Percentiles rank a stretch among this genome's conserved stretches.
phyloP scores from a whole-genome alignment of 139 green algal species.

The Dunaliella primolecta region DNA sequence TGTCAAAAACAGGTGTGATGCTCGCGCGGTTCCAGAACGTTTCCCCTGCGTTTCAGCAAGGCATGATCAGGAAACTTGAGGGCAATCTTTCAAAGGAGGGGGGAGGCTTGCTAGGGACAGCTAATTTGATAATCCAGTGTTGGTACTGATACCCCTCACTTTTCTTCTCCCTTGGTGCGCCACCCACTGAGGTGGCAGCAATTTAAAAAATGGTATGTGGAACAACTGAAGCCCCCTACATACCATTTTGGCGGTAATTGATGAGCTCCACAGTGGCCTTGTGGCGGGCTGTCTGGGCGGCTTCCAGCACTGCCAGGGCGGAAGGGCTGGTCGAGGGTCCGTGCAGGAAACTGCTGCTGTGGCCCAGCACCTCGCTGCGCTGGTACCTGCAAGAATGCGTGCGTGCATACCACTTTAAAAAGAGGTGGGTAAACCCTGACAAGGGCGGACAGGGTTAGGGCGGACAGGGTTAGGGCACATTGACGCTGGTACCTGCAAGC shows the following conservation, averaged over 20 bases:
- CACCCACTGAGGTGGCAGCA: no score
- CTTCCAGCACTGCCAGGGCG: background rate
- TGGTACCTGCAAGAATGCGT: no score
- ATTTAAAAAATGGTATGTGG: no score
- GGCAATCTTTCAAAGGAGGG: no score
- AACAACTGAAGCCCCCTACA: no score
- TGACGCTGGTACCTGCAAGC: no score
- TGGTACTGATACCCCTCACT: conserved; percentile 28
- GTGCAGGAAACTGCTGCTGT: conserved; percentile 87
- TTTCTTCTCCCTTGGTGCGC: no score
- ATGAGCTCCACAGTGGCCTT: conserved; percentile 43
- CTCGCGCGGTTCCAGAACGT: conserved; percentile 77
- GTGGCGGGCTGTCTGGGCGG: background rate
- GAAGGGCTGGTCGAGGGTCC: conserved; percentile 1
- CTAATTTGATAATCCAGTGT: background rate
- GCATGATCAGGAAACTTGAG: background rate
- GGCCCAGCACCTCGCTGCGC: conserved; percentile 61
- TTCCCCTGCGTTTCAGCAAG: conserved; percentile 51
- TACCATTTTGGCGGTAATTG: conserved; percentile 52
- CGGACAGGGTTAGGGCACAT: no score
- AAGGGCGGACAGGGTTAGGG: no score
- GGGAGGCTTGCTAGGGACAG: background rate
- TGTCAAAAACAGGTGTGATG: conserved; percentile 71
- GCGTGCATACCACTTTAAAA: no score
- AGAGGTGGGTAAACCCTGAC: no score